Base-by-base conservation (phyloP, 306 rosid species). In the Alnus rubra region DNA sequence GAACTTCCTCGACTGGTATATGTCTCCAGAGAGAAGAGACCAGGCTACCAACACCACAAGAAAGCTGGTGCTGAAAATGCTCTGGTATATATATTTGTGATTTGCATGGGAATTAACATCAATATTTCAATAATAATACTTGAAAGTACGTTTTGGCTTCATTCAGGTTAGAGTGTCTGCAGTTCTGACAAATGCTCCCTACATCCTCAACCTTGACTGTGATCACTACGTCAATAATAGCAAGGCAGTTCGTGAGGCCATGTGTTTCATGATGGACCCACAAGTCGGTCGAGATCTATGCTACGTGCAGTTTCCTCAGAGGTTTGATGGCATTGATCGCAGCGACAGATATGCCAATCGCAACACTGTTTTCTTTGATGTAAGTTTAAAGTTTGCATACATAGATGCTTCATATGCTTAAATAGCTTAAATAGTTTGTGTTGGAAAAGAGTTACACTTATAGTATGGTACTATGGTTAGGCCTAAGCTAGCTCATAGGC, bases 21-120 rank as follows among this genome's bases (percentile, higher is more conserved):
- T 83, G 99, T 95, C 82, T 95, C 99, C 45, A 91, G 99, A 88
- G 99, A 95, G 81, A 95, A 95, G 84, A 90, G 99, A 81, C 99
- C 99, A 16, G 99, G 99, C 58, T 91, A 93, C 85, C 96, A 88
- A 63, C 99, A 95, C 83, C 98, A 95, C 94, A 95, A 95, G 91
- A 95, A 95, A 89, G 99, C 99, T 39, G 99, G 99, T 79, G 99
- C 99, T 75, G 99, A 95, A 88, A 95, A 95, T 88, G 99, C 99
- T 55, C 79, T 95, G 96, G 99, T 95, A 90, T 42, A 6, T 42
- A 42, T 18, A 33, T 28, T 68, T 52, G 19, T 60, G 60, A 62
- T 81, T 79, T 45, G 37, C 71, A 64, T 37, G 39, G 68, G 51
- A 52, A 51, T 49, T 49, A 9, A 12, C 83, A 37, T 53, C 35